Conservation (phyloP, 208 protist genomes). For the Leptomonas seymouri region DNA sequence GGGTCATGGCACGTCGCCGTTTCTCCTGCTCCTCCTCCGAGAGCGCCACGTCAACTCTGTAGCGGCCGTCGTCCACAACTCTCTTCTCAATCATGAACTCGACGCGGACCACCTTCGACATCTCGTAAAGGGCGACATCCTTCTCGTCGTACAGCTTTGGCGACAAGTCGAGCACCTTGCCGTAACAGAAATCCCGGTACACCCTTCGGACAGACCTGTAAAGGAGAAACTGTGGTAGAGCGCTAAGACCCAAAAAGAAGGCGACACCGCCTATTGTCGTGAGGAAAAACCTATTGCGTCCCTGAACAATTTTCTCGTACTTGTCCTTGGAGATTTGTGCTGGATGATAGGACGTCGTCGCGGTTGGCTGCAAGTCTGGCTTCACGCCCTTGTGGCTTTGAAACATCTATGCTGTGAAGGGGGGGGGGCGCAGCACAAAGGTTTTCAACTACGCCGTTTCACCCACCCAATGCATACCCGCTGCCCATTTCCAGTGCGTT, state of each 20-base stretch:
- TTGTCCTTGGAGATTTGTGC: conserved; percentile 70
- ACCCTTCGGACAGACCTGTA: conserved; percentile 50
- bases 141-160: conserved; percentile 78
- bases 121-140: conserved; percentile 76
- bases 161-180: conserved; percentile 77
- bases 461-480: not conserved
- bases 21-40: conserved; percentile 55
- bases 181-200: conserved; percentile 54
- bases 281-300: conserved; percentile 70
- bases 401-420: conserved; percentile 12
- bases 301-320: conserved; percentile 73
- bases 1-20: conserved; percentile 75
- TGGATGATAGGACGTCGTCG: conserved; percentile 40
- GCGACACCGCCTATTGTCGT: conserved; percentile 42
- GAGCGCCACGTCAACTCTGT: conserved; percentile 57
- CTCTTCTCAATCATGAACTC: conserved; percentile 76
- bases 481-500: not conserved
- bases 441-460: too few relatives aligned
- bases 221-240: conserved; percentile 62
- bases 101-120: conserved; percentile 71
- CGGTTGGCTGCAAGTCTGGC: conserved; percentile 20
- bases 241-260: conserved; percentile 45
- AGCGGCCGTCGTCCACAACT: conserved; percentile 73
- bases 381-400: conserved; percentile 15
- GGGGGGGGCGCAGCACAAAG: not conserved